Base-by-base conservation (phyloP, 1,284 basidiomycete genomes). In the Cutaneotrichosporon spelunceum region DNA sequence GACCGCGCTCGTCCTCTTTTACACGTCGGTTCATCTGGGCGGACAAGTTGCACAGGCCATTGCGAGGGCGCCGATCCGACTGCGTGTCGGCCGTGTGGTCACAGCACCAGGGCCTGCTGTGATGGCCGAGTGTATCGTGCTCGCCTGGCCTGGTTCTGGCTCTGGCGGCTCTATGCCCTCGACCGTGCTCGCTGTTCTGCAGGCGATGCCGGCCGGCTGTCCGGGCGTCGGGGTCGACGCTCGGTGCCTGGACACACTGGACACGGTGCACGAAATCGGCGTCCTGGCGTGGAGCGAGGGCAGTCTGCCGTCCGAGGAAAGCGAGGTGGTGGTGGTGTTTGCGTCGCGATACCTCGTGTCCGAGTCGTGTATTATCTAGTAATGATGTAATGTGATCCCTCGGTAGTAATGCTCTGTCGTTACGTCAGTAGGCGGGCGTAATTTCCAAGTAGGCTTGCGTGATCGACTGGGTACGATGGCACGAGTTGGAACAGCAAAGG, bases 1-100 rank as follows among this genome's bases (percentile, higher is more conserved):
- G 24, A 67, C 74, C 0, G 72, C 75, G 11, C 56, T 73, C 2
- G 64, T 71, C 14, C 68, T 78, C 1, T 78, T 76, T 66, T 75
- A 78, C 65, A 74, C 70, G 2, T 70, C 74, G 4, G 61, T 72
- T 16, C 70, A 73, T 36, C 68, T 29, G 67, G 66, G 4, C 60
- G 53, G 55, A 27, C 36, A 52, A 21, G 57, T 57, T 21, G 47
- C 49, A 23, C 49, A 58, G 29, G 63, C 65, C 45, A 21, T 69
- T 16, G 56, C 57, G 13, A 33, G 60, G 3, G 54, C 68, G 23
- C 24, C 62, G 16, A 30, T 65, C 7, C 56, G 59, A 23, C 52
- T 71, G 5, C 54, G 45, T 2, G 57, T 65, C 9, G 5, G 19
- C 2, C 3, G 36, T 3, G 26, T 49, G 2, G n/a, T 69, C 0